phyloP scores from a whole-genome alignment of 768 basidiomycete genomes.

The Rhodocollybia butyracea region DNA sequence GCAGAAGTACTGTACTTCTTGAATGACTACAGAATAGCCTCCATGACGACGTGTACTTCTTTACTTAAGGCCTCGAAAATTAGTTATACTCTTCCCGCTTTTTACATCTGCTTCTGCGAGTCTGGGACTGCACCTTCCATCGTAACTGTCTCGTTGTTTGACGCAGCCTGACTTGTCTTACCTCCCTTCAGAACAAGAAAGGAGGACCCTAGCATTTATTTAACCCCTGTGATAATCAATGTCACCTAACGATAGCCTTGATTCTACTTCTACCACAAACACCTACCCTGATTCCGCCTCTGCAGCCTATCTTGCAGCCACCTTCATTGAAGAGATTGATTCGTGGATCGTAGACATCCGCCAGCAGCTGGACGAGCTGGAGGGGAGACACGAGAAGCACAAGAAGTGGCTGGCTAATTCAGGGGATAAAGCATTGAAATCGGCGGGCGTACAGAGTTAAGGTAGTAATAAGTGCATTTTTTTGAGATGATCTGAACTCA shows the following conservation, averaged over 20 bases:
- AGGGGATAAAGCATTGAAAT: not conserved
- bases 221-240: no score
- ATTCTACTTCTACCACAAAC: no score
- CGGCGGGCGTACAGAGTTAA: no score
- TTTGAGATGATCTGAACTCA: no score
- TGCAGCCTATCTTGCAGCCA: not conserved
- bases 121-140: no score
- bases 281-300: not conserved
- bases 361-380: not conserved
- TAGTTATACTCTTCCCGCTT: no score
- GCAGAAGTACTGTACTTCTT: not conserved
- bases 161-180: not conserved
- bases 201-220: no score
- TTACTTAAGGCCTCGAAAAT: no score
- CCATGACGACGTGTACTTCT: not conserved
- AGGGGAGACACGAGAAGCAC: not conserved
- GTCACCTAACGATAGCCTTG: no score
- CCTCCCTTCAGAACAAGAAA: not conserved
- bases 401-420: not conserved
- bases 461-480: no score
- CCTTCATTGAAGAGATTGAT: not conserved
- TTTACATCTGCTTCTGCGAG: no score
- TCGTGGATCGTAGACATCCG: not conserved
- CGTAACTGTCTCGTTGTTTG: no score
- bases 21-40: not conserved